phyloP scores from a whole-genome alignment of 2,329 filamentous ascomycete species.

The Colletotrichum musicola region DNA sequence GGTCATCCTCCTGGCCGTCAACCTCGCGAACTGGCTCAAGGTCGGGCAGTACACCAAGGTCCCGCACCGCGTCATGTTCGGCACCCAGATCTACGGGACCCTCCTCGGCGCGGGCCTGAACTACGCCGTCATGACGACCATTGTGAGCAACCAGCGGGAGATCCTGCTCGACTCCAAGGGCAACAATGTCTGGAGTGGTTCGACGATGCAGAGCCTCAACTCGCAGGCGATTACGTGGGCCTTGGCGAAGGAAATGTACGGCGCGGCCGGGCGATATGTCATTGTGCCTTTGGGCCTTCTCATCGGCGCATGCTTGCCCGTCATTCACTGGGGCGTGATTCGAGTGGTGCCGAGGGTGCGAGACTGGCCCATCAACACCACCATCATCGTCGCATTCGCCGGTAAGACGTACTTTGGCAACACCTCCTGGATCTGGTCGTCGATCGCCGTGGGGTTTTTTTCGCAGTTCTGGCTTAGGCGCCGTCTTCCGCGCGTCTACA shows the following conservation, averaged over 20 bases:
- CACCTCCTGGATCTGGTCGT: conserved; percentile 50
- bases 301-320: conserved; percentile 56
- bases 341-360: conserved; percentile 43
- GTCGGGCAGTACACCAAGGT: conserved; percentile 54
- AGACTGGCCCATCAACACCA: conserved; percentile 51
- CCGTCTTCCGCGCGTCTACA: conserved; percentile 42
- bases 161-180: conserved; percentile 56
- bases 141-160: conserved; percentile 56
- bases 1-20: conserved; percentile 48
- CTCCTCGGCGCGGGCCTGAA: conserved; percentile 58
- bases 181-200: conserved; percentile 61
- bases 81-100: conserved; percentile 56
- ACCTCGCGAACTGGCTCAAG: conserved; percentile 49
- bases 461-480: conserved; percentile 45
- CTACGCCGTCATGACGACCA: conserved; percentile 59
- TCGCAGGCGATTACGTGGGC: conserved; percentile 47
- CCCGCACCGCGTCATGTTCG: conserved; percentile 54
- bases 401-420: conserved; percentile 55
- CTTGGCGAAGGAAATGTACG: conserved; percentile 58
- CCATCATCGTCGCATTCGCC: conserved; percentile 56
- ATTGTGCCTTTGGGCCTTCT: conserved; percentile 54
- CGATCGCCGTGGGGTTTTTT: conserved; percentile 50
- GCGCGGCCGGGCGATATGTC: conserved; percentile 51
- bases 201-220: conserved; percentile 61
- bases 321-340: conserved; percentile 49